Conservation (phyloP, 2,329 filamentous ascomycete species). For the Pseudocercospora fuligena region DNA sequence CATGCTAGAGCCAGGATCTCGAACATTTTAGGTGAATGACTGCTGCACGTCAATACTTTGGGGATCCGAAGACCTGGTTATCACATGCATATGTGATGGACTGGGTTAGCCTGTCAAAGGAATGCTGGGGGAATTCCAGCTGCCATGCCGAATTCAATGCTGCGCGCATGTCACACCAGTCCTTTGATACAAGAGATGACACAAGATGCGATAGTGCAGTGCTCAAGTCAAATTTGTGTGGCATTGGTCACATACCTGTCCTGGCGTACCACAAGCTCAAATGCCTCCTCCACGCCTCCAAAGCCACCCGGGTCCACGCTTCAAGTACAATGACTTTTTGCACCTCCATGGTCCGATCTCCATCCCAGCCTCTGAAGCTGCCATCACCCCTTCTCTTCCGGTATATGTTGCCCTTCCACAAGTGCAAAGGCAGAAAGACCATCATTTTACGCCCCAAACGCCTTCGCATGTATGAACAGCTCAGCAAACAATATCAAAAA, state of each 20-base stretch:
- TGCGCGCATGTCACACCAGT: background rate
- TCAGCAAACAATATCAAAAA: slow-evolving; percentile 3
- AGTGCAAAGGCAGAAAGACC: background rate
- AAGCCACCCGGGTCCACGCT: background rate
- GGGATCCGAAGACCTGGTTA: background rate
- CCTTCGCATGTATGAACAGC: slow-evolving; percentile 5
- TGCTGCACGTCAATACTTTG: background rate
- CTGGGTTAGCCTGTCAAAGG: background rate
- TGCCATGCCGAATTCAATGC: background rate
- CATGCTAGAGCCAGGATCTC: background rate
- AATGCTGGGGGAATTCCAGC: background rate
- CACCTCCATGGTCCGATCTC: background rate
- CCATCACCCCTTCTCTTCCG: background rate
- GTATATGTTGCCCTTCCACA: background rate
- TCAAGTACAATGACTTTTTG: background rate
- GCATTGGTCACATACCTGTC: background rate
- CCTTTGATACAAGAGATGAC: background rate
- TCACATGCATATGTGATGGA: background rate
- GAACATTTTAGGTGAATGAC: background rate
- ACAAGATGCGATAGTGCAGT: background rate
- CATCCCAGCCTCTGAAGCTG: background rate
- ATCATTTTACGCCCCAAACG: slow-evolving; percentile 1
- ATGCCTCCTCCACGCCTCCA: background rate
- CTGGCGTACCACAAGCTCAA: background rate
- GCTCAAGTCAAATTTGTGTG: background rate